Conservation (phyloP, 352 stramenopile species). For the Pythium sukuiense region DNA sequence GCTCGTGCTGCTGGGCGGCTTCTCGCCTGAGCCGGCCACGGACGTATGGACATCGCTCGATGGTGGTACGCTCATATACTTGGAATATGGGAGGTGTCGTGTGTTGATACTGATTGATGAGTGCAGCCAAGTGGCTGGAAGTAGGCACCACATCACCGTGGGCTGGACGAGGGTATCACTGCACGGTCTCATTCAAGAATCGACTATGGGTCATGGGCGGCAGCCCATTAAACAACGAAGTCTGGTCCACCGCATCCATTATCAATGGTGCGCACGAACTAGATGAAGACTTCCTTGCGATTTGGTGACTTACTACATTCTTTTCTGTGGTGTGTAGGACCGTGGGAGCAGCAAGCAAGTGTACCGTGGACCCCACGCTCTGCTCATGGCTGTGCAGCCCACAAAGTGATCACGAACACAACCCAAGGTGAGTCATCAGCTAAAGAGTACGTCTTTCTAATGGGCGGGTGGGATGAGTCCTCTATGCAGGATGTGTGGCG, state of each 20-base stretch:
- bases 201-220: constrained; percentile 72
- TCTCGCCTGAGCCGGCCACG: constrained; percentile 70
- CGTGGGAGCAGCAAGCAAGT: constrained; percentile 45
- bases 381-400: constrained; percentile 55
- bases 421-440: constrained; percentile 55
- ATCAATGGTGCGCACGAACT: constrained; percentile 29
- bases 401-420: constrained; percentile 51
- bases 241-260: constrained; percentile 73
- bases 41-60: constrained; percentile 75
- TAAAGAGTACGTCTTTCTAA: constrained; percentile 55
- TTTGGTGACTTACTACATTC: not conserved
- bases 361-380: constrained; percentile 58
- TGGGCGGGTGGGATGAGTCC: constrained; percentile 68
- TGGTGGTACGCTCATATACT: constrained; percentile 41
- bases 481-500: constrained; percentile 72
- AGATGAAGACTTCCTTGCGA: not conserved
- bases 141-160: constrained; percentile 41
- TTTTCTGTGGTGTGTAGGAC: constrained; percentile 10
- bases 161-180: constrained; percentile 72
- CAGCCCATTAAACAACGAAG: constrained; percentile 77
- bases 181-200: constrained; percentile 56
- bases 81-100: not conserved
- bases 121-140: constrained; percentile 50
- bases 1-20: constrained; percentile 64
- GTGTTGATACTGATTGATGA: not conserved